phyloP scores from a whole-genome alignment of 2,329 filamentous ascomycete genomes.

The Penicillium sumatraense region DNA sequence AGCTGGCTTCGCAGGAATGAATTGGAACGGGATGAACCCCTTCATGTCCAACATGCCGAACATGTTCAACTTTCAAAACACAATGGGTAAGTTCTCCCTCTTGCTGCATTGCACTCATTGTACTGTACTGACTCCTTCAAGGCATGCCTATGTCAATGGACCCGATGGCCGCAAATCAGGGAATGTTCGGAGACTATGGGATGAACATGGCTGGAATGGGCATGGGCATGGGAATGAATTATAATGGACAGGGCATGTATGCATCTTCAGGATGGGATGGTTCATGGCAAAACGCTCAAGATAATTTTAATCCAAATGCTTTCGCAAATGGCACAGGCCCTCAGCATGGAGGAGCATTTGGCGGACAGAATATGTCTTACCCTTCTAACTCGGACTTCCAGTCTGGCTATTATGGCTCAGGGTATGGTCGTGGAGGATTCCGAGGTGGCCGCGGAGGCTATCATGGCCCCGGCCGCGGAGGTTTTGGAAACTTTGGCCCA shows the following conservation, averaged over 20 bases:
- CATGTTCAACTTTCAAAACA: conserved; percentile 69
- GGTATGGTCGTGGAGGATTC: conserved; percentile 64
- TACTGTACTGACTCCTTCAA: conserved; percentile 41
- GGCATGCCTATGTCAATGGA: conserved; percentile 88
- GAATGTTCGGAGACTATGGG: conserved; percentile 55
- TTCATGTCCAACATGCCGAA: conserved; percentile 50
- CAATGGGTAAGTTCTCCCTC: conserved; percentile 79
- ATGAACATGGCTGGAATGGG: conserved; percentile 90
- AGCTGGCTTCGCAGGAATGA: conserved; percentile 62
- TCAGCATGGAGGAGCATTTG: conserved; percentile 79
- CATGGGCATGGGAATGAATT: conserved; percentile 75
- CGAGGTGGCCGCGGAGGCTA: conserved; percentile 55
- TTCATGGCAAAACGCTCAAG: conserved; percentile 83
- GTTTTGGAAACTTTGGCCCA: conserved; percentile 29
- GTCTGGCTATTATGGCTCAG: conserved; percentile 79
- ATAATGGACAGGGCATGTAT: conserved; percentile 65
- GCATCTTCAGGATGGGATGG: conserved; percentile 72
- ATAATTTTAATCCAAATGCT: conserved; percentile 89
- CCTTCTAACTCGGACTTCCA: conserved; percentile 68
- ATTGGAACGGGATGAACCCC: conserved; percentile 73
- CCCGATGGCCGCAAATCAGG: conserved; percentile 54
- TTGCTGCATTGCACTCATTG: neutral
- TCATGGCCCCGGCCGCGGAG: conserved; percentile 18
- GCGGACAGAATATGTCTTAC: conserved; percentile 71
- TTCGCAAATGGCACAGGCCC: conserved; percentile 73